Base-by-base conservation (phyloP, 208 protist genomes). In the Acanthamoeba divionensis region DNA sequence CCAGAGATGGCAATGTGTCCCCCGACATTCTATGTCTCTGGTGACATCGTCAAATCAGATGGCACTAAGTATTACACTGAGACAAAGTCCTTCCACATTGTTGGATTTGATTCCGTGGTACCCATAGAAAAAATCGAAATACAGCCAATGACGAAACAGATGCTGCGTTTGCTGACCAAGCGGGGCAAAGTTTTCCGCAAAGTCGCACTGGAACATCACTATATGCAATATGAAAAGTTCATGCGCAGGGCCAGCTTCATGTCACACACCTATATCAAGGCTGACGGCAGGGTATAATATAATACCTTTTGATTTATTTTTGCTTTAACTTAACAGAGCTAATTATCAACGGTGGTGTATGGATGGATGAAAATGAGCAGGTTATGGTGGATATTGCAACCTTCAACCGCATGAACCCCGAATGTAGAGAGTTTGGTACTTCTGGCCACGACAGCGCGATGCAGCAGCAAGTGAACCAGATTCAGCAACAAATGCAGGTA, bases 341-440 rank as follows among this genome's bases (percentile, higher is more conserved):
- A n/a, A n/a, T n/a, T n/a, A n/a, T n/a, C n/a, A n/a, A n/a, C n/a
- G n/a, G n/a, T n/a, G n/a, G n/a, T n/a, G n/a, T n/a, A n/a, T n/a
- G n/a, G n/a, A n/a, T n/a, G n/a, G n/a, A n/a, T n/a, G n/a, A n/a
- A n/a, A n/a, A n/a, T n/a, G n/a, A n/a, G n/a, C n/a, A n/a, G n/a
- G 79, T 88, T 54, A 88, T 88, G 79, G 79, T 88, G 13, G 79
- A 88, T 45, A 88, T 88, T 47, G 24, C 18, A 38, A 88, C 79
- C 26, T 88, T 88, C 57, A 88, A 88, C 44, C 52, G 79, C 15
- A 88, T 88, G 79, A 88, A 88, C 36, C 79, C 79, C 29, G 79
- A 88, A 26, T 88, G 69, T 38, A 71, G 38, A 5, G 79, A 88
- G 79, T 88, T 88, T 50, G 79, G 79, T 6, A 69, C 33, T 36